Evolutionary conservation across 768 basidiomycete species (phyloP).

Genomic region (Tubosaeta sp.): DNA sequence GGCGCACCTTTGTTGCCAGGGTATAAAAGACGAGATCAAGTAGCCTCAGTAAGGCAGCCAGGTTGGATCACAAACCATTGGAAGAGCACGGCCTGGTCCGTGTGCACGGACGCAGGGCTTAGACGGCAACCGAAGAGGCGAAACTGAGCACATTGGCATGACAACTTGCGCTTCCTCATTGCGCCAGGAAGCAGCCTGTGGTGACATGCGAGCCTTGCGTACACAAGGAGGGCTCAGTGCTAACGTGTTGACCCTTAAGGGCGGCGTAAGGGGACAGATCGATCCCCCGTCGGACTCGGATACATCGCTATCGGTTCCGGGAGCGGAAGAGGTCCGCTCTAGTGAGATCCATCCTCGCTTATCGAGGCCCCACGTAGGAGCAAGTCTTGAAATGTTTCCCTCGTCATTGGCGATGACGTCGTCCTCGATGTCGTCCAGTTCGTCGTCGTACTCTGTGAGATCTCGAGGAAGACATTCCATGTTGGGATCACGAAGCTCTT

Average conservation of each 20-base stretch:
- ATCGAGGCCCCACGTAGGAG: background rate
- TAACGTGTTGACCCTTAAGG: background rate
- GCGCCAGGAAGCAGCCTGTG: background rate
- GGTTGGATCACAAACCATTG: background rate
- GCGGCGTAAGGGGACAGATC: constrained; percentile 8
- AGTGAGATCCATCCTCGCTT: background rate
- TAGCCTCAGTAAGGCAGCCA: constrained; percentile 1
- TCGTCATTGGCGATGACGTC: background rate
- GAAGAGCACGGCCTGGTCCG: background rate
- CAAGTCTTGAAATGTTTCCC: too few species aligned
- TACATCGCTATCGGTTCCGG: background rate
- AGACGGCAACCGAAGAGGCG: constrained; percentile 2
- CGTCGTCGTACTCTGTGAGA: constrained; percentile 3
- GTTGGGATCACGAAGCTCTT: constrained; percentile 11
- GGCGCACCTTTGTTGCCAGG: constrained; percentile 2
- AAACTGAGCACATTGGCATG: background rate
- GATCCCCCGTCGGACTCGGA: constrained; percentile 4
- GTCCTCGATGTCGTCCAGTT: background rate
- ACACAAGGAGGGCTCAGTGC: background rate
- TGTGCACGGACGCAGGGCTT: constrained; percentile 2
- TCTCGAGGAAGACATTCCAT: constrained; percentile 4
- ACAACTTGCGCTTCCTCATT: background rate
- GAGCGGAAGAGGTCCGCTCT: background rate
- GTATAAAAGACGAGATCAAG: background rate
- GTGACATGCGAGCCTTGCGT: background rate